Conservation (phyloP, 129 eudicot genomes). For the Cynara cardunculus region DNA sequence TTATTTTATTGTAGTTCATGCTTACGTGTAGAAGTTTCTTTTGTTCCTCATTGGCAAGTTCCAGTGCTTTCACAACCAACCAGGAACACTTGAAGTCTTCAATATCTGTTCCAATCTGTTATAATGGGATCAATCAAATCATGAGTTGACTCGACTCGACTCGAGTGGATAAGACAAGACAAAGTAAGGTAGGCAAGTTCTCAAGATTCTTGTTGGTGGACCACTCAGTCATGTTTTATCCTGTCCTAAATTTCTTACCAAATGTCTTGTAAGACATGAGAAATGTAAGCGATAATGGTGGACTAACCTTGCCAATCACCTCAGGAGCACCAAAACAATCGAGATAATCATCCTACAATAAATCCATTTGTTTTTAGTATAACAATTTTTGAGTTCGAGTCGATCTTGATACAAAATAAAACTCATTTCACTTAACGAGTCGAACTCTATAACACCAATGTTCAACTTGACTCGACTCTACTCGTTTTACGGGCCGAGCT, state of each 20-base stretch:
- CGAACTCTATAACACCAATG: too few relatives aligned
- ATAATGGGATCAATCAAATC: neutral
- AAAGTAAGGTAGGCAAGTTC: too few relatives aligned
- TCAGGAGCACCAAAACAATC: slow-evolving; percentile 69
- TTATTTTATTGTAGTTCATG: neutral
- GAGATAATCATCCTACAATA: slow-evolving; percentile 62
- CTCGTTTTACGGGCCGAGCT: too few relatives aligned
- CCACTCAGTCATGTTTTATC: neutral
- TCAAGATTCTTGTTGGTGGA: too few relatives aligned
- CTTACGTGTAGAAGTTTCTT: slow-evolving; percentile 55
- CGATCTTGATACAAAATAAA: too few relatives aligned
- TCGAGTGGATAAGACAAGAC: too few relatives aligned
- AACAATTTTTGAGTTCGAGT: too few relatives aligned
- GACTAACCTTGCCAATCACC: slow-evolving; percentile 61
- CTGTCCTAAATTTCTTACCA: neutral
- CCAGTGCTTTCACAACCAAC: slow-evolving; percentile 71
- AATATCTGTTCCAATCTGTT: slow-evolving; percentile 70
- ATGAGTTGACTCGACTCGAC: neutral
- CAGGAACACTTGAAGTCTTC: slow-evolving; percentile 76
- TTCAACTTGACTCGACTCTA: too few relatives aligned
- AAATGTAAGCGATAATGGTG: neutral
- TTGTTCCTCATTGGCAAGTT: slow-evolving; percentile 60
- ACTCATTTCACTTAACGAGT: too few relatives aligned
- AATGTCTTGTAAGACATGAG: neutral
- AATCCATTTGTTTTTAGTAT: neutral